Evolutionary conservation across 1,139 yeast genomes (phyloP).

Genomic region (Yamadazyma siamensis): DNA sequence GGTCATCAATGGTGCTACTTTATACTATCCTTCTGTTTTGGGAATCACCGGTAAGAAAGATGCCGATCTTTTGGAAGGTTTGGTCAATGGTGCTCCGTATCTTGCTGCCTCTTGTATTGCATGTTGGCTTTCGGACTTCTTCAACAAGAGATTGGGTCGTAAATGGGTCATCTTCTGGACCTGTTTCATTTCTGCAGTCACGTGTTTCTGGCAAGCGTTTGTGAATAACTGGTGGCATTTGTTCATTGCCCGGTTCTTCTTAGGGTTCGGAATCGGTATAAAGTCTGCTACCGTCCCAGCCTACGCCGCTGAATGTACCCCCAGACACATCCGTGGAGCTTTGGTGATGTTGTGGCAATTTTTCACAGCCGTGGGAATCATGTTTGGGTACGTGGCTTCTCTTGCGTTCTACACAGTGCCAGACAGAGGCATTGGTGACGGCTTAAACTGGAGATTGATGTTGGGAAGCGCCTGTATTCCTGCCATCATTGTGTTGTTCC

Average conservation of each 20-base stretch:
- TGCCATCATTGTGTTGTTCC: slow-evolving; percentile 62
- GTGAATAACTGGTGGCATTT: slow-evolving; percentile 73
- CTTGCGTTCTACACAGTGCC: slow-evolving; percentile 50
- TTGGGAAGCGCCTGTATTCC: slow-evolving; percentile 76
- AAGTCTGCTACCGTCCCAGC: slow-evolving; percentile 81
- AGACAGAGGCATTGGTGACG: slow-evolving; percentile 37
- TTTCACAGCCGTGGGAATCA: slow-evolving; percentile 84
- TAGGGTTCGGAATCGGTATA: slow-evolving; percentile 80
- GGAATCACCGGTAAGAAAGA: slow-evolving; percentile 48
- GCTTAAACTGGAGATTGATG: slow-evolving; percentile 77
- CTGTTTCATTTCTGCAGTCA: slow-evolving; percentile 59
- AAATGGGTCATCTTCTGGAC: slow-evolving; percentile 71
- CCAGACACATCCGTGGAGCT: slow-evolving; percentile 74
- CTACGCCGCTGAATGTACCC: slow-evolving; percentile 77
- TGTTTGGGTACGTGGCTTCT: slow-evolving; percentile 72
- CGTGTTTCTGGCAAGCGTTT: slow-evolving; percentile 78
- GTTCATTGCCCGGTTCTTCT: slow-evolving; percentile 65
- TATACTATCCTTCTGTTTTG: slow-evolving; percentile 59
- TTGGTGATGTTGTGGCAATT: slow-evolving; percentile 87
- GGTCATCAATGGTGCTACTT: slow-evolving; percentile 79
- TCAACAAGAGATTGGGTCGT: slow-evolving; percentile 64
- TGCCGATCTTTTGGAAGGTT: slow-evolving; percentile 67
- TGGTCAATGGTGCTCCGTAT: slow-evolving; percentile 80
- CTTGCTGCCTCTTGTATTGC: slow-evolving; percentile 67
- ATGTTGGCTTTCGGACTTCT: slow-evolving; percentile 70